phyloP scores from a whole-genome alignment of 2,329 filamentous ascomycete species.

The Amauroascus verrucosus region DNA sequence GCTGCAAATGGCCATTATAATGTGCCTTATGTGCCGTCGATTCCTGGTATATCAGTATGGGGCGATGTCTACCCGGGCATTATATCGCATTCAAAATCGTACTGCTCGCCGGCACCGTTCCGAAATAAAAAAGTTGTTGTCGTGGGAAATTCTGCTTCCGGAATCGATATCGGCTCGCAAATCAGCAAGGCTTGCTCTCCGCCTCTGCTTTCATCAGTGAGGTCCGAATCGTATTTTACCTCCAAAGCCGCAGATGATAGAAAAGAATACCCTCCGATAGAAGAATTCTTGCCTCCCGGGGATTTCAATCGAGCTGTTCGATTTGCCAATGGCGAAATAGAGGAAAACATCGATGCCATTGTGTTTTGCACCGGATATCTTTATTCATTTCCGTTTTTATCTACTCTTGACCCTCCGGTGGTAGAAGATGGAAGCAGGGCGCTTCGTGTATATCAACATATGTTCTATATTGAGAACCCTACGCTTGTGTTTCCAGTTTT shows the following conservation, averaged over 20 bases:
- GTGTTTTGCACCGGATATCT: constrained; percentile 87
- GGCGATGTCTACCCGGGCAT: constrained; percentile 48
- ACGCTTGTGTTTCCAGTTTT: constrained; percentile 68
- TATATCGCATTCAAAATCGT: constrained; percentile 70
- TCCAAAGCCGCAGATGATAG: constrained; percentile 42
- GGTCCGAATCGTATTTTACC: constrained; percentile 40
- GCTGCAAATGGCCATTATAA: constrained; percentile 67
- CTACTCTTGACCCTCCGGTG: constrained; percentile 43
- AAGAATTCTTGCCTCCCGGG: constrained; percentile 43
- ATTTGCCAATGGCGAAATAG: constrained; percentile 56
- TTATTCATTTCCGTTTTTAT: constrained; percentile 67
- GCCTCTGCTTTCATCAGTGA: constrained; percentile 55
- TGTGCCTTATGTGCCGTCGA: constrained; percentile 55
- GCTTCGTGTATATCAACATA: constrained; percentile 63
- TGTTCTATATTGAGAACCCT: constrained; percentile 65
- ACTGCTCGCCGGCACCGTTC: constrained; percentile 56
- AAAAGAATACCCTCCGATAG: constrained; percentile 46
- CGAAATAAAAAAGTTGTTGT: constrained; percentile 64
- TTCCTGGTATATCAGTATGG: constrained; percentile 52
- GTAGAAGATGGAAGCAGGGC: constrained; percentile 61
- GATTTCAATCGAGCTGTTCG: constrained; percentile 49
- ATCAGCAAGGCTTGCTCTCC: constrained; percentile 51
- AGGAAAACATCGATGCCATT: constrained; percentile 60
- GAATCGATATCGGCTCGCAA: constrained; percentile 71
- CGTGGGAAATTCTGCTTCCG: constrained; percentile 75